Conservation (phyloP, 73 alveolate genomes). For the Durusdinium trenchii region DNA sequence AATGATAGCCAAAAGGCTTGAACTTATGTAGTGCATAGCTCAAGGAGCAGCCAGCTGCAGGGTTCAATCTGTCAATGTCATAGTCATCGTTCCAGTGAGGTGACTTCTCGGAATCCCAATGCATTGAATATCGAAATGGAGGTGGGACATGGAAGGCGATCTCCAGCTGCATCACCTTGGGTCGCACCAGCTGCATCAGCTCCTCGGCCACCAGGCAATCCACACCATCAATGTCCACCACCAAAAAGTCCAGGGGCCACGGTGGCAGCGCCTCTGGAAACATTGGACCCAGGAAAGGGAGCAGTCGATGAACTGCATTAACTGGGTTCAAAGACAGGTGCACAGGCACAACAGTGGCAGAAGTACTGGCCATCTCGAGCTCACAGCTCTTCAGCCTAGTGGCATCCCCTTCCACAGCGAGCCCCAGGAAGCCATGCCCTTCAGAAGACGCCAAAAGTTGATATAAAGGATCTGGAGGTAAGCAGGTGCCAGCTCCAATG, state of each 20-base stretch:
- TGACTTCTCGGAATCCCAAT: not conserved
- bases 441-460: slow-evolving; percentile 28
- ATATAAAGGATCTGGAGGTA: slow-evolving; percentile 62
- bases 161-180: slow-evolving; percentile 68
- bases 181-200: slow-evolving; percentile 31
- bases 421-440: slow-evolving; percentile 61
- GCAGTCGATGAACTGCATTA: not conserved
- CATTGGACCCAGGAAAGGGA: not conserved
- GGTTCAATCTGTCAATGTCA: slow-evolving; percentile 48
- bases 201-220: slow-evolving; percentile 47
- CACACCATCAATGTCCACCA: slow-evolving; percentile 41
- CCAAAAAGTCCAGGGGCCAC: slow-evolving; percentile 31
- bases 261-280: slow-evolving; percentile 8
- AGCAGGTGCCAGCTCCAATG: slow-evolving; percentile 78
- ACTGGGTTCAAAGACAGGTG: not conserved
- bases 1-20: slow-evolving; percentile 34
- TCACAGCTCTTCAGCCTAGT: slow-evolving; percentile 40
- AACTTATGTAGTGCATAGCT: slow-evolving; percentile 46
- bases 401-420: slow-evolving; percentile 64
- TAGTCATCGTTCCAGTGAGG: not conserved
- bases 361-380: not conserved
- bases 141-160: slow-evolving; percentile 66
- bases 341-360: slow-evolving; percentile 24
- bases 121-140: slow-evolving; percentile 73
- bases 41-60: slow-evolving; percentile 48